These are phyloP conservation scores for Salix brachista DNA, from an alignment of 345 rosid species.

Conservation along the genomic window DNA sequence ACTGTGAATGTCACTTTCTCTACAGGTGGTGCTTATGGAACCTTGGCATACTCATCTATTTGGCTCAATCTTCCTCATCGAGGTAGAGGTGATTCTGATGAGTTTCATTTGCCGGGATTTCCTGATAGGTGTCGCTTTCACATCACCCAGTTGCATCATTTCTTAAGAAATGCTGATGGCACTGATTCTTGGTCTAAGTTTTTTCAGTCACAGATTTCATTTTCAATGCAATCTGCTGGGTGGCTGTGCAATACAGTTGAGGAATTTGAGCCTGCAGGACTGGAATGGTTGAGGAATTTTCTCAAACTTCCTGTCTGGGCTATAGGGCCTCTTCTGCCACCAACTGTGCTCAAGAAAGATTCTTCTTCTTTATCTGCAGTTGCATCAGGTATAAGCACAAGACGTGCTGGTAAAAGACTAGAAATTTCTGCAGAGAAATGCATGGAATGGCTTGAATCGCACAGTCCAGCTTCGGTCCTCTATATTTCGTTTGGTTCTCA, in stretches of 20 bases:
- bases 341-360: constrained; percentile 9
- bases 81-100: constrained; percentile 10
- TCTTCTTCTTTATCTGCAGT: neutral
- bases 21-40: constrained; percentile 43
- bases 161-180: constrained; percentile 34
- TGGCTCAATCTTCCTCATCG: constrained; percentile 52
- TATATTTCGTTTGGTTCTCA: constrained; percentile 54
- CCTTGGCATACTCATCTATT: constrained; percentile 32
- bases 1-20: constrained; percentile 22
- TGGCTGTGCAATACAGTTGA: constrained; percentile 41
- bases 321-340: constrained; percentile 45
- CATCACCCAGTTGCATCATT: constrained; percentile 30
- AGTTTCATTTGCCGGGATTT: constrained; percentile 43
- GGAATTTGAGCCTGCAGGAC: constrained; percentile 35
- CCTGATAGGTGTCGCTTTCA: constrained; percentile 40
- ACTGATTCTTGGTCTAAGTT: constrained; percentile 42
- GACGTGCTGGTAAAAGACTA: constrained; percentile 22
- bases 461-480: constrained; percentile 30
- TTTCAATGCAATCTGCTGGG: constrained; percentile 27
- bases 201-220: constrained; percentile 29
- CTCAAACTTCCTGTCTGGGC: constrained; percentile 38
- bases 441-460: constrained; percentile 35
- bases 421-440: constrained; percentile 34
- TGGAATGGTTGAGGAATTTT: constrained; percentile 29
- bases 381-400: neutral